phyloP scores from a whole-genome alignment of 2,329 filamentous ascomycete species.

The Diplodia sapinea region DNA sequence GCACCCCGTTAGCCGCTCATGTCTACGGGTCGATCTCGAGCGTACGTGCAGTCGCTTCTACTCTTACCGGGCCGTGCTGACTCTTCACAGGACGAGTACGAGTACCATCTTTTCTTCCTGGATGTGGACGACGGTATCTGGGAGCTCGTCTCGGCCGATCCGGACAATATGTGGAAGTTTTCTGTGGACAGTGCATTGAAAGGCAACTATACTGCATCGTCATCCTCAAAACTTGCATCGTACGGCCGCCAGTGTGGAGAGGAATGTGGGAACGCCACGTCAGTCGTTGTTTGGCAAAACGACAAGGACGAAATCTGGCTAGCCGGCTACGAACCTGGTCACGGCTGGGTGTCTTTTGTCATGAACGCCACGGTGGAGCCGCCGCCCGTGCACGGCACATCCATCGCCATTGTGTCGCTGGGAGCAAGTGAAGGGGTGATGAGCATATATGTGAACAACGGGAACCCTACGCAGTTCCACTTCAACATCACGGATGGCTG shows the following conservation, averaged over 20 bases:
- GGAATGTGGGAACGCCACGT: constrained; percentile 12
- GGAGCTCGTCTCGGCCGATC: constrained; percentile 3
- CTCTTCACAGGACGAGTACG: not conserved
- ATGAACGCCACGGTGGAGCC: not conserved
- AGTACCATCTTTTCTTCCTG: constrained; percentile 23
- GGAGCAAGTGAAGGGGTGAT: constrained; percentile 14
- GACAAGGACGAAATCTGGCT: not conserved
- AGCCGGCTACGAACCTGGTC: not conserved
- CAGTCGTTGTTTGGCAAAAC: constrained; percentile 14
- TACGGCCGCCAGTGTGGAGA: constrained; percentile 15
- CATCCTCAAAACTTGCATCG: constrained; percentile 9
- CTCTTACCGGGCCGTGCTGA: not conserved
- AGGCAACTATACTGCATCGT: constrained; percentile 1
- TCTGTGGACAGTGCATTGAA: not conserved
- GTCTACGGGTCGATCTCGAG: constrained; percentile 6
- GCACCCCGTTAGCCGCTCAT: constrained; percentile 15
- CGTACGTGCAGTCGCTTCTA: not conserved
- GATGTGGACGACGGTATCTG: not conserved
- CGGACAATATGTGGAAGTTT: constrained; percentile 14
- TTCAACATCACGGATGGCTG: constrained; percentile 22
- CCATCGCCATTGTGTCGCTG: constrained; percentile 10
- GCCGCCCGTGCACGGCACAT: constrained; percentile 1
- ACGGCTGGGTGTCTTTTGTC: constrained; percentile 9
- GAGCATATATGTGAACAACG: constrained; percentile 19
- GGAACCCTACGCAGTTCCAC: constrained; percentile 16